phyloP scores from a whole-genome alignment of 1,139 yeast species.

The Candida glucosophila region DNA sequence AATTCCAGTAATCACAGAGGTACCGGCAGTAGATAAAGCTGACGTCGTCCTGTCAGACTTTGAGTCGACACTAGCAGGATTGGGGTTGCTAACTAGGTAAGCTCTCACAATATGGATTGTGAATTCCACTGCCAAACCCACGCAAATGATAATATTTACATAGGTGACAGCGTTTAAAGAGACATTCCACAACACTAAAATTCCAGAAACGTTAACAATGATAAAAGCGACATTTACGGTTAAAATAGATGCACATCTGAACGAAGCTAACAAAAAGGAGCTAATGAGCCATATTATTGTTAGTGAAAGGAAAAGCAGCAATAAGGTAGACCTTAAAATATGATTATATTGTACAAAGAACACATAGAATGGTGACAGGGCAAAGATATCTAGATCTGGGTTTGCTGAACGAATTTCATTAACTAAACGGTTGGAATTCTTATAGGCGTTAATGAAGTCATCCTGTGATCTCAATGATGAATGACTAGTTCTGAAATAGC shows the following conservation, averaged over 20 bases:
- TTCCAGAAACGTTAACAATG: slow-evolving; percentile 67
- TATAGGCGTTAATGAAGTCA: slow-evolving; percentile 77
- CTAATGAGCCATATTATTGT: slow-evolving; percentile 47
- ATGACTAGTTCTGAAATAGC: slow-evolving; percentile 77
- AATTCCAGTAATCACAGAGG: slow-evolving; percentile 83
- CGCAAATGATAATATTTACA: slow-evolving; percentile 82
- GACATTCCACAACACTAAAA: slow-evolving; percentile 67
- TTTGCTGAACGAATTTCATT: slow-evolving; percentile 39
- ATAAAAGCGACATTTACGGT: slow-evolving; percentile 55
- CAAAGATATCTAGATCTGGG: slow-evolving; percentile 54
- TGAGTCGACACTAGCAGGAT: neutral
- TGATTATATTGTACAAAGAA: slow-evolving; percentile 82
- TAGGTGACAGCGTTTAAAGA: slow-evolving; percentile 83
- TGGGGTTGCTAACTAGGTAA: slow-evolving; percentile 28
- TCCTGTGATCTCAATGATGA: slow-evolving; percentile 69
- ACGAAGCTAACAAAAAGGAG: slow-evolving; percentile 56
- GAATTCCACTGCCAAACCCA: slow-evolving; percentile 89
- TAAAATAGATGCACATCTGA: slow-evolving; percentile 49
- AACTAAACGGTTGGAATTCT: slow-evolving; percentile 63
- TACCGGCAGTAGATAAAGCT: slow-evolving; percentile 71
- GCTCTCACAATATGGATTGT: slow-evolving; percentile 83
- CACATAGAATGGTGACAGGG: slow-evolving; percentile 87
- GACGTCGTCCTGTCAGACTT: neutral
- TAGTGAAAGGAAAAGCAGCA: slow-evolving; percentile 49
- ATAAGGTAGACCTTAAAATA: slow-evolving; percentile 49